Conservation (phyloP, 2,329 filamentous ascomycete genomes). For the Lasiodiplodia sp. region DNA sequence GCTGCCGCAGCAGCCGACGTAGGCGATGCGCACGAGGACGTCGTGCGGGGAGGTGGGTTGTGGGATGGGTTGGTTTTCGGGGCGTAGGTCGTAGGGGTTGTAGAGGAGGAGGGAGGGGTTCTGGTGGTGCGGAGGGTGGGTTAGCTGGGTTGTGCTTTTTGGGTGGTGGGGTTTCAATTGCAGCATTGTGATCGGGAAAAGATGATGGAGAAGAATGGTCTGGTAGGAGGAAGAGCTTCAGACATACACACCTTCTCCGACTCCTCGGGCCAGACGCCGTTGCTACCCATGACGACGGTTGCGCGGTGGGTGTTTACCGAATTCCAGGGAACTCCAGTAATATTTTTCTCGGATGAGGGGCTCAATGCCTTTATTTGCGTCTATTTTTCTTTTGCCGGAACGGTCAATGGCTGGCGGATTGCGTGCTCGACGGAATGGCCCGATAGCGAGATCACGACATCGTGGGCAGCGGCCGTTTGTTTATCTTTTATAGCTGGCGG, state of each 20-base stretch:
- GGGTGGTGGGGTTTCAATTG: not conserved
- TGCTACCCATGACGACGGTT: constrained; percentile 8
- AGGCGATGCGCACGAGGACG: constrained; percentile 54
- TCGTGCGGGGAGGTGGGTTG: constrained; percentile 46
- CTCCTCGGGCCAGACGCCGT: constrained; percentile 12
- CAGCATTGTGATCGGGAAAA: not conserved
- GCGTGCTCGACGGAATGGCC: constrained; percentile 9
- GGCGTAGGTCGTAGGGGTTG: constrained; percentile 45
- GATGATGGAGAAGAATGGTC: not conserved
- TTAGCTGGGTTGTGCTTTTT: not conserved
- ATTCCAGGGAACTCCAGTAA: not conserved
- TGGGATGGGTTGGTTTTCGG: constrained; percentile 50
- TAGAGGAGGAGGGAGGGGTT: constrained; percentile 55
- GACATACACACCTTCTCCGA: constrained; percentile 22
- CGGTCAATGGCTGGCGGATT: not conserved
- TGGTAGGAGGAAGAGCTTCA: not conserved
- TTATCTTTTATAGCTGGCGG: constrained; percentile 1
- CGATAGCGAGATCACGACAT: constrained; percentile 8
- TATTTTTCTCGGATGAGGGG: not conserved
- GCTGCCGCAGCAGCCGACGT: constrained; percentile 51
- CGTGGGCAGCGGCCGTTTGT: not conserved
- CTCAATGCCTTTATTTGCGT: not conserved
- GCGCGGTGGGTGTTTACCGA: not conserved
- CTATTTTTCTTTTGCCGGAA: constrained; percentile 7
- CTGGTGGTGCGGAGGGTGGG: constrained; percentile 31